phyloP scores from a whole-genome alignment of 768 basidiomycete genomes.

The Neoboletus magnificus region DNA sequence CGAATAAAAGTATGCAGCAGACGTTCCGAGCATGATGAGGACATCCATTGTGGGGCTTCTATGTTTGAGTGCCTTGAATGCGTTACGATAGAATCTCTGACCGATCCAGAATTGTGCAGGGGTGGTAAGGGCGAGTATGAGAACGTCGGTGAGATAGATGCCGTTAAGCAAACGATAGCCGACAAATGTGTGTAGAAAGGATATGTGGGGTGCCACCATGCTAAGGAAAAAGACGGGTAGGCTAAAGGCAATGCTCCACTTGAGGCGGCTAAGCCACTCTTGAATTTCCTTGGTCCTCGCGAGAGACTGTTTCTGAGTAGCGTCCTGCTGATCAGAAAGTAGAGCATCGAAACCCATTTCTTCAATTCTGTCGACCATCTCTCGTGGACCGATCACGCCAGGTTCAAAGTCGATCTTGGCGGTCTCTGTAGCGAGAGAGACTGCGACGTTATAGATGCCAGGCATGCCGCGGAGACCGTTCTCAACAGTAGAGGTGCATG shows the following conservation, averaged over 20 bases:
- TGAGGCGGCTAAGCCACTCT: constrained; percentile 81
- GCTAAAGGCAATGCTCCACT: constrained; percentile 73
- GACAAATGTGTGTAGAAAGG: constrained; percentile 54
- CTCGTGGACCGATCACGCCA: constrained; percentile 68
- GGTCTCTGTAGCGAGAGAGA: constrained; percentile 74
- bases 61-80: constrained; percentile 90
- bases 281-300: constrained; percentile 87
- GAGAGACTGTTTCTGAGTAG: constrained; percentile 81
- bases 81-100: constrained; percentile 79
- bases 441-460: constrained; percentile 67
- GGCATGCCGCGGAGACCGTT: constrained; percentile 63
- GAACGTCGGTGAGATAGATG: constrained; percentile 77
- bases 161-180: constrained; percentile 53
- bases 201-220: constrained; percentile 77
- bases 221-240: constrained; percentile 90
- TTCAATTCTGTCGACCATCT: constrained; percentile 83
- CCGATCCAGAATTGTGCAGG: constrained; percentile 95
- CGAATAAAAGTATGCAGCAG: constrained; percentile 92
- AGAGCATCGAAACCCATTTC: constrained; percentile 91
- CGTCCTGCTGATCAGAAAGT: constrained; percentile 73
- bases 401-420: constrained; percentile 77
- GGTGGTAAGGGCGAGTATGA: constrained; percentile 74
- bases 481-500: constrained; percentile 78
- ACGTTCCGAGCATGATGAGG: constrained; percentile 91
- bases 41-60: constrained; percentile 96